Percentiles rank a stretch among this genome's conserved stretches.
phyloP scores from a whole-genome alignment of 1,284 basidiomycete genomes.

The Amylostereum areolatum region DNA sequence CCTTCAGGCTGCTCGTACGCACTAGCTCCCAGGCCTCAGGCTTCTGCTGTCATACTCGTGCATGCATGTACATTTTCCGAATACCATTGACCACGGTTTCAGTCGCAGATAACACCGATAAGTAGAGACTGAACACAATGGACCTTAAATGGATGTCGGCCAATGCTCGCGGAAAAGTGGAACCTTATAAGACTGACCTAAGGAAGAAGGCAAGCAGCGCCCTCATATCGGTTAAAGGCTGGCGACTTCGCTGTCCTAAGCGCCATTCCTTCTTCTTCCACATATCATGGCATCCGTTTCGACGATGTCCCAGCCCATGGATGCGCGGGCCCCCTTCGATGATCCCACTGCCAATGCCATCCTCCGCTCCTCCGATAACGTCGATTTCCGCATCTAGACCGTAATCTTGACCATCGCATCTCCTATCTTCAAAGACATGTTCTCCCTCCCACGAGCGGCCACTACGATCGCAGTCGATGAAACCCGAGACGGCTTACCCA shows the following conservation, averaged over 20 bases:
- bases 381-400: conserved; percentile 10
- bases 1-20: no score
- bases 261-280: not conserved
- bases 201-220: no score
- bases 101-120: no score
- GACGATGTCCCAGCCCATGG: not conserved
- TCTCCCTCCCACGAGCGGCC: not conserved
- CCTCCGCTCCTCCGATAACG: conserved; percentile 5
- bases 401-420: conserved; percentile 7
- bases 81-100: no score
- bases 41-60: no score
- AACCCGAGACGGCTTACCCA: conserved; percentile 1
- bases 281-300: not conserved
- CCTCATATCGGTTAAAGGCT: no score
- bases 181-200: no score
- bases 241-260: not conserved
- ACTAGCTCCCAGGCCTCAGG: no score
- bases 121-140: no score
- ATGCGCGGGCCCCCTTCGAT: conserved; percentile 7
- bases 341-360: conserved; percentile 3
- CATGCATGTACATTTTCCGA: no score
- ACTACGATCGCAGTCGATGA: not conserved
- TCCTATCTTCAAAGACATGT: conserved; percentile 9
- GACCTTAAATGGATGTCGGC: no score
- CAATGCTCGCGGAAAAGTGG: no score